Evolutionary conservation across 345 rosid species (phyloP).

Genomic region (Gossypium herbaceum): DNA sequence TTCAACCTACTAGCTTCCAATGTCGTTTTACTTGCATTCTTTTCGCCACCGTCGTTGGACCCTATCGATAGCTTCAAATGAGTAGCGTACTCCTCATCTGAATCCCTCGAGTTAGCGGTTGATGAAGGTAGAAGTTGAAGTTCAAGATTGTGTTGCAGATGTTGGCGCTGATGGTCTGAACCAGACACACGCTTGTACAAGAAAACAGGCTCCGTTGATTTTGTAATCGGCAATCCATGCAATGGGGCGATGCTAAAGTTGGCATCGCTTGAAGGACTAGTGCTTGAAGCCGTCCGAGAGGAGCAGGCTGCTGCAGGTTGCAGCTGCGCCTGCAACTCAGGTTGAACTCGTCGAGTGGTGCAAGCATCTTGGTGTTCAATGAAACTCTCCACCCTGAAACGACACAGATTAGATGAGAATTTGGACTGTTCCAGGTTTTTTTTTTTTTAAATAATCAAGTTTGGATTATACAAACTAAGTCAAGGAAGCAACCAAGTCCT

Average conservation of each 20-base stretch:
- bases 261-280: conserved; percentile 69
- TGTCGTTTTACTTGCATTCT: conserved; percentile 14
- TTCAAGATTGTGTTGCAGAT: conserved; percentile 51
- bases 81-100: conserved; percentile 32
- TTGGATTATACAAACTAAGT: conserved; percentile 5
- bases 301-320: conserved; percentile 45
- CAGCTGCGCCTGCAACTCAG: conserved; percentile 30
- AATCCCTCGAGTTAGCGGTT: conserved; percentile 22
- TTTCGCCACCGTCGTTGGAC: conserved; percentile 21
- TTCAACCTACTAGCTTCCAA: conserved; percentile 38
- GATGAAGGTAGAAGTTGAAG: conserved; percentile 61
- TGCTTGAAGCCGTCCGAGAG: conserved; percentile 68
- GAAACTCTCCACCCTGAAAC: conserved; percentile 74
- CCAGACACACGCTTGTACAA: conserved; percentile 24
- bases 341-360: conserved; percentile 45
- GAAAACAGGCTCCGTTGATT: conserved; percentile 23
- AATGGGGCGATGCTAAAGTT: conserved; percentile 42
- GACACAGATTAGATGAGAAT: not conserved
- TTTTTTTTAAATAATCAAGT: not conserved
- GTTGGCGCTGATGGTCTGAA: conserved; percentile 14
- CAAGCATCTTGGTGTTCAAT: conserved; percentile 87
- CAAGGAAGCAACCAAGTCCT: not conserved
- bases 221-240: conserved; percentile 24
- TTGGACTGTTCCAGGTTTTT: conserved; percentile 18
- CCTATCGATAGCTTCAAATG: conserved; percentile 71